phyloP scores from a whole-genome alignment of 169 alveolate species.

The Eimeria acervulina region DNA sequence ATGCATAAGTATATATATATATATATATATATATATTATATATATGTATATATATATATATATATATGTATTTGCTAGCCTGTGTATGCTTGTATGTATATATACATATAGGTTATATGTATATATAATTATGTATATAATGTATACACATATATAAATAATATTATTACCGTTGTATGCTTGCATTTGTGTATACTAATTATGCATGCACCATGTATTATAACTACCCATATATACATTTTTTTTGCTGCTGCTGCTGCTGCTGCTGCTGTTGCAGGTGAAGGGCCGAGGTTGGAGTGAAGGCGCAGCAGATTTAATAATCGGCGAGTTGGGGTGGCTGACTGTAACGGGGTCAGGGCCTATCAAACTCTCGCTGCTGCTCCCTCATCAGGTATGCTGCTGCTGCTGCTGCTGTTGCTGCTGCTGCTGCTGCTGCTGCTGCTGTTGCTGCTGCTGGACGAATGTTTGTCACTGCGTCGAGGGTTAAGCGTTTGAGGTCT shows the following conservation, averaged over 20 bases:
- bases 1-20: too few relatives aligned
- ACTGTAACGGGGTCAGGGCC: neutral
- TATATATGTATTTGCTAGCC: neutral
- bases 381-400: neutral
- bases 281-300: constrained; percentile 26
- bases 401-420: constrained; percentile 38
- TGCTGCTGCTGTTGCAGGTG: constrained; percentile 65
- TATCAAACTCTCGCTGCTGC: neutral
- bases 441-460: constrained; percentile 1
- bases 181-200: too few relatives aligned
- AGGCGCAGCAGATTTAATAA: neutral
- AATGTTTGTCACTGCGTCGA: too few relatives aligned
- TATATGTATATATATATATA: neutral
- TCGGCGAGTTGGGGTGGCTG: constrained; percentile 42
- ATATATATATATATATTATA: too few relatives aligned
- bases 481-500: too few relatives aligned
- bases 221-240: too few relatives aligned
- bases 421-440: neutral
- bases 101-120: neutral
- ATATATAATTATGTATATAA: neutral
- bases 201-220: too few relatives aligned
- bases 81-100: too few relatives aligned
- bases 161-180: neutral
- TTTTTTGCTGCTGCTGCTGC: constrained; percentile 23
- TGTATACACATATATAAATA: neutral